phyloP scores from a whole-genome alignment of 345 rosid genomes.

The Cochlearia excelsa region DNA sequence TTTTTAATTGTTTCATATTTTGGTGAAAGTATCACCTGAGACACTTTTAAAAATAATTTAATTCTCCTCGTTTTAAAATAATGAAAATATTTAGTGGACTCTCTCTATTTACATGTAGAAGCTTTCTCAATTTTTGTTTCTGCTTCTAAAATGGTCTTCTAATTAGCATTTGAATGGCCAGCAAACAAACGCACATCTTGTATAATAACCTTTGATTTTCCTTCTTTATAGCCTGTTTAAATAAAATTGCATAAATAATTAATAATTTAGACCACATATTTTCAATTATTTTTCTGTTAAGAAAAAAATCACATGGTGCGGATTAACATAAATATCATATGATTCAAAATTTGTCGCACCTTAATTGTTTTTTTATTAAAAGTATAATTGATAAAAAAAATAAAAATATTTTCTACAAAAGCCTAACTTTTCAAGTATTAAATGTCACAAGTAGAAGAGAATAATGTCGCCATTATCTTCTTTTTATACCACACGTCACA shows the following conservation, averaged over 20 bases:
- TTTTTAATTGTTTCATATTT: background rate
- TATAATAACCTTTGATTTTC: slow-evolving; percentile 55
- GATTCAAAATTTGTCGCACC: background rate
- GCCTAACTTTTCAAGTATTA: slow-evolving; percentile 21
- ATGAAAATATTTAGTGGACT: slow-evolving; percentile 24
- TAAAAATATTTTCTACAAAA: slow-evolving; percentile 4
- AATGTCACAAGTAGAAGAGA: slow-evolving; percentile 16
- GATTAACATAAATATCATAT: slow-evolving; percentile 23
- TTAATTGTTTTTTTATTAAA: slow-evolving; percentile 19
- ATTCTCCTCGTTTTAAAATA: slow-evolving; percentile 26
- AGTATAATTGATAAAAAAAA: slow-evolving; percentile 11
- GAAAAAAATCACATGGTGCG: background rate
- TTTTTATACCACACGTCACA: background rate
- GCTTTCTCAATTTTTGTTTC: slow-evolving; percentile 13
- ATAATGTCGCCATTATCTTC: slow-evolving; percentile 13
- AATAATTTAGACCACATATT: too few species aligned
- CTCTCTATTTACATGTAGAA: slow-evolving; percentile 39
- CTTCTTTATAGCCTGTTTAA: slow-evolving; percentile 61
- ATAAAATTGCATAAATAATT: background rate
- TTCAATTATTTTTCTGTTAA: too few species aligned
- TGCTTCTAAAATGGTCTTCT: slow-evolving; percentile 52
- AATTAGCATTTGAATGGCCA: slow-evolving; percentile 59
- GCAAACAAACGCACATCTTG: slow-evolving; percentile 61
- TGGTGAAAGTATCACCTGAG: slow-evolving; percentile 26
- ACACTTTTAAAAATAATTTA: slow-evolving; percentile 28